Conservation (phyloP, 2,329 filamentous ascomycete genomes). For the Verticillium alfalfae region DNA sequence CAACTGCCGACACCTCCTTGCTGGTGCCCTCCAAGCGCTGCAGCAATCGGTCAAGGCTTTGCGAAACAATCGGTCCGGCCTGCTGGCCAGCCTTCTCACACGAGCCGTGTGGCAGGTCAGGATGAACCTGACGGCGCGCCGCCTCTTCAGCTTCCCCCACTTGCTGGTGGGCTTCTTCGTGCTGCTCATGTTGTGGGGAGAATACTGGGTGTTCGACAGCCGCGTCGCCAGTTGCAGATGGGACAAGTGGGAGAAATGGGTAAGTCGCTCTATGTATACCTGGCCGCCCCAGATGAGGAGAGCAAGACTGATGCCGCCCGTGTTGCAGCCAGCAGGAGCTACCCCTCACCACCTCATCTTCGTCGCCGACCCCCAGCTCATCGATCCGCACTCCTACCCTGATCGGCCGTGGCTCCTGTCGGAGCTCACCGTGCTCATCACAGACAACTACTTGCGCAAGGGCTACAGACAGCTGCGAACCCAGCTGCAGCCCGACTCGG, state of each 20-base stretch:
- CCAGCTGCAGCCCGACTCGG: constrained; percentile 73
- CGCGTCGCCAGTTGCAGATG: constrained; percentile 71
- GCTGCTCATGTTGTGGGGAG: constrained; percentile 75
- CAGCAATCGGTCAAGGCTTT: not conserved
- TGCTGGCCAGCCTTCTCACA: constrained; percentile 18
- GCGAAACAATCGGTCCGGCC: not conserved
- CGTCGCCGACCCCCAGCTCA: constrained; percentile 85
- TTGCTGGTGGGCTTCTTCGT: constrained; percentile 70
- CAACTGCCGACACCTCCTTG: not conserved
- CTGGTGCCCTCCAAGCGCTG: not conserved
- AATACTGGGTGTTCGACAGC: constrained; percentile 69
- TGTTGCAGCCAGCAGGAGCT: constrained; percentile 62
- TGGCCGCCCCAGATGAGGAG: not conserved
- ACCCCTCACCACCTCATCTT: constrained; percentile 80
- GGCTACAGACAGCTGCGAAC: constrained; percentile 75
- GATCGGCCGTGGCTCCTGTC: constrained; percentile 62
- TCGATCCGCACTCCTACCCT: constrained; percentile 92
- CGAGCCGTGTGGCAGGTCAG: constrained; percentile 20
- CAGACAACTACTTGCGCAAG: constrained; percentile 84
- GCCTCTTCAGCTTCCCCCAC: constrained; percentile 60
- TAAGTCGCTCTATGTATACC: constrained; percentile 33
- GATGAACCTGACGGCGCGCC: constrained; percentile 42
- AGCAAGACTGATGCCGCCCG: not conserved
- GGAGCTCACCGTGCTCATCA: constrained; percentile 53
- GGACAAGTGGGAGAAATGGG: constrained; percentile 90